Evolutionary conservation across 2,329 filamentous ascomycete genomes (phyloP).

Genomic region (Sarocladiaceae sp.): DNA sequence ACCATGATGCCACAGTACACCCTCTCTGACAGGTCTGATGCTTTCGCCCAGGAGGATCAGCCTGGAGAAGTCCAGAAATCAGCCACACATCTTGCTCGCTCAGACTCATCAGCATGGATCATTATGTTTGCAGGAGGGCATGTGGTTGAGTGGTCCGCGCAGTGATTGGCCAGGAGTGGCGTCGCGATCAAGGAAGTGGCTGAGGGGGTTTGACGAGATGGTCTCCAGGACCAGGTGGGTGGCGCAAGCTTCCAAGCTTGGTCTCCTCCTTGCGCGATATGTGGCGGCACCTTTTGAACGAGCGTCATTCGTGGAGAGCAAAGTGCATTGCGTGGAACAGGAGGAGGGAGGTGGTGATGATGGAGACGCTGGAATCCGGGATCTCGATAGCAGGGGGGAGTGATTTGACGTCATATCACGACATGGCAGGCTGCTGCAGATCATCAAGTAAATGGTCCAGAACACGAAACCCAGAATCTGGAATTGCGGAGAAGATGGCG

Average conservation of each 20-base stretch:
- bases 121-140: no score
- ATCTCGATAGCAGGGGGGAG: constrained; percentile 4
- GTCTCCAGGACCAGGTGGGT: constrained; percentile 1
- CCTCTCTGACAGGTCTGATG: no score
- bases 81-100: no score
- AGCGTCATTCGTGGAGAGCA: constrained; percentile 7
- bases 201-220: neutral
- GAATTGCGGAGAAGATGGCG: neutral
- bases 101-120: no score
- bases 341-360: neutral
- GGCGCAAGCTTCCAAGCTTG: constrained; percentile 5
- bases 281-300: neutral
- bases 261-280: neutral
- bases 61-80: no score
- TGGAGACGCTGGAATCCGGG: constrained; percentile 1
- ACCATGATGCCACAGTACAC: no score
- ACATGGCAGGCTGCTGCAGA: neutral
- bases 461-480: neutral
- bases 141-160: constrained; percentile 4
- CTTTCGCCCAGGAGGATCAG: no score
- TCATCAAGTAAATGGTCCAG: neutral
- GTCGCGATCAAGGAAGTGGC: constrained; percentile 9
- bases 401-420: constrained; percentile 7
- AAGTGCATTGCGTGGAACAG: neutral
- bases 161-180: neutral